Base-by-base conservation (phyloP, 192 early-diverging fungal species). In the Podila clonocystis region DNA sequence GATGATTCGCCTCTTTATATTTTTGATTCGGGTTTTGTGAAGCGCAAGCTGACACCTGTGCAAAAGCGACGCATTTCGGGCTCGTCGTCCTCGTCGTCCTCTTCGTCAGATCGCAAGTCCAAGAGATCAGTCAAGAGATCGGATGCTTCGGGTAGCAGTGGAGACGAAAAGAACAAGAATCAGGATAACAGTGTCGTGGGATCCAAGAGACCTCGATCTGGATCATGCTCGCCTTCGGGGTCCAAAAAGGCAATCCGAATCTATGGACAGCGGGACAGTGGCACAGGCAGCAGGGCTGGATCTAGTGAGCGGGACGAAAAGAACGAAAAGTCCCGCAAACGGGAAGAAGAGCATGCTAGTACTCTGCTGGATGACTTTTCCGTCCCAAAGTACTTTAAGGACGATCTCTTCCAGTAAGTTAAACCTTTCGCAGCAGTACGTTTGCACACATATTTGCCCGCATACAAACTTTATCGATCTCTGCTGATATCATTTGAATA, bases 1-100 rank as follows among this genome's bases (percentile, higher is more conserved):
- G 93, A 94, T 66, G 93, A 94, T 67, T 89, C 87, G 6, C 93
- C 93, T 13, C 84, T 95, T 19, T 95, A 95, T 68, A 94, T 94
- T 50, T 95, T 95, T 77, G 94, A 95, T 58, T 85, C 88, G 52
- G 86, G 85, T 20, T 94, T 93, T 68, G 89, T 85, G 19, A 89
- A 82, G 28, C 72, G 75, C 29, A 77, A 77, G 65, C 29, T 70
- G 38, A 80, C 77, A 22, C 65, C 70, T 9, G 45, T 72, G 28
- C 77, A 80, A 33, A 80, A 80, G 57, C 30, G 63, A 15, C 70
- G 77, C 15, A 80, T 80, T 15, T 63, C 64, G 17, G 76, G 76
- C 26, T 80, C 77, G 9, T 60, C 63, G 9, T 50, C 48, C 4
- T 80, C 77, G 0, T 80, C 68, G 2, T 58, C 69, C 31, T 64